phyloP scores from a whole-genome alignment of 2,329 filamentous ascomycete species.

The Fusarium devonianum region DNA sequence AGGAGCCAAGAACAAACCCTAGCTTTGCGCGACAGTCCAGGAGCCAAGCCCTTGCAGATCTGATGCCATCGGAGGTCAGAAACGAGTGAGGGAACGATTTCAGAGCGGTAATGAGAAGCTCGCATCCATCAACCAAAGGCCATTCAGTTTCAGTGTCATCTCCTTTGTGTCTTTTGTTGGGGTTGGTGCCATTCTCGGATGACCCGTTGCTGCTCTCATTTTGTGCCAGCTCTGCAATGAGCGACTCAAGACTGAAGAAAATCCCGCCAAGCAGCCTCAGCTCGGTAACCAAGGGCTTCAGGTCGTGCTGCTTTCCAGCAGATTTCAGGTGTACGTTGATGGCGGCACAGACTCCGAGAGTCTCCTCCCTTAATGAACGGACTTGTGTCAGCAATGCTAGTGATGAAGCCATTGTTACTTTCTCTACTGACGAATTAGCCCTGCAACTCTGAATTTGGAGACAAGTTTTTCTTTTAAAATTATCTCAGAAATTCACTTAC shows the following conservation, averaged over 20 bases:
- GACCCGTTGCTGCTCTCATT: conserved; percentile 11
- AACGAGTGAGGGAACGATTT: conserved; percentile 17
- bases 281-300: conserved; percentile 32
- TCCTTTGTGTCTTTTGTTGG: too few relatives aligned
- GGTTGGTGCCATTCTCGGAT: conserved; percentile 1
- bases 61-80: conserved; percentile 31
- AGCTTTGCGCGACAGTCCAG: conserved; percentile 35
- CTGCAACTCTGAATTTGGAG: background rate
- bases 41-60: conserved; percentile 30
- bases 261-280: conserved; percentile 35
- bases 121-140: conserved; percentile 33
- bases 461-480: too few relatives aligned
- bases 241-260: conserved; percentile 36
- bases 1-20: conserved; percentile 36
- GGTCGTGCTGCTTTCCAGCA: conserved; percentile 4
- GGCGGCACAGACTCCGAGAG: conserved; percentile 26
- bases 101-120: conserved; percentile 30
- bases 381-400: conserved; percentile 25
- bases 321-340: conserved; percentile 15
- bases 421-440: background rate
- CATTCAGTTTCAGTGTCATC: conserved; percentile 17
- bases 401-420: background rate
- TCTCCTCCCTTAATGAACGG: conserved; percentile 25
- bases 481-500: too few relatives aligned
- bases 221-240: conserved; percentile 31